phyloP scores from a whole-genome alignment of 179 eudicot species.

The Nepenthes alata region DNA sequence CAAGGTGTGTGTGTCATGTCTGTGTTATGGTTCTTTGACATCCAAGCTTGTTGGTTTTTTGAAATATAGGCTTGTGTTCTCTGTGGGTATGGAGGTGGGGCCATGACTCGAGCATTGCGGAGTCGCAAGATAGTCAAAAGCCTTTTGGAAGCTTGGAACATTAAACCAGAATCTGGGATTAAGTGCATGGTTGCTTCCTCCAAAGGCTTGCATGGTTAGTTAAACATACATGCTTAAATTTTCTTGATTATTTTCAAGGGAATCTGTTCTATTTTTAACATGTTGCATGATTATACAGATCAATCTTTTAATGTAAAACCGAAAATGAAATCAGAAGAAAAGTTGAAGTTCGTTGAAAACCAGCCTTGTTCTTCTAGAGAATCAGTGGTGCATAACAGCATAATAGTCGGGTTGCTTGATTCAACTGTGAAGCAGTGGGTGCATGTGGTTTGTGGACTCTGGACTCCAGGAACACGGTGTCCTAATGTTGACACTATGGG shows the following conservation, averaged over 20 bases:
- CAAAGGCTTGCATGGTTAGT: slow-evolving; percentile 22
- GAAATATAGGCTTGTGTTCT: slow-evolving; percentile 41
- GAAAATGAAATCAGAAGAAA: slow-evolving; percentile 19
- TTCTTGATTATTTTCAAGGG: not conserved
- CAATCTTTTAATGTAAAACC: slow-evolving; percentile 8
- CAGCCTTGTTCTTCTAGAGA: slow-evolving; percentile 13
- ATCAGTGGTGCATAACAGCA: slow-evolving; percentile 7
- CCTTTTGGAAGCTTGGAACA: slow-evolving; percentile 45
- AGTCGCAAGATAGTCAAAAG: slow-evolving; percentile 38
- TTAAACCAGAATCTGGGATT: slow-evolving; percentile 22
- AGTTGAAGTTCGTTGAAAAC: slow-evolving; percentile 4
- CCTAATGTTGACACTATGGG: slow-evolving; percentile 56
- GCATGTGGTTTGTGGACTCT: slow-evolving; percentile 59
- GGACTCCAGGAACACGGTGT: slow-evolving; percentile 57
- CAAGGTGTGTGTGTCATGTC: too few species aligned
- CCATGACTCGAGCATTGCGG: slow-evolving; percentile 47
- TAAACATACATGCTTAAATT: slow-evolving; percentile 6
- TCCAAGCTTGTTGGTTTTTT: not conserved
- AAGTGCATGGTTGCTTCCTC: slow-evolving; percentile 14
- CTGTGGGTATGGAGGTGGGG: slow-evolving; percentile 58
- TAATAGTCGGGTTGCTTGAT: slow-evolving; percentile 36
- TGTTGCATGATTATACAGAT: too few species aligned
- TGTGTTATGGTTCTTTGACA: not conserved
- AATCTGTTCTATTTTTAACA: too few species aligned
- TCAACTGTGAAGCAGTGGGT: slow-evolving; percentile 50